Percentiles rank a stretch among this genome's conserved stretches.
These are phyloP conservation scores for Paracamarosporium sp. DNA, from an alignment of 2,329 filamentous ascomycete genomes.

Conservation along the genomic window DNA sequence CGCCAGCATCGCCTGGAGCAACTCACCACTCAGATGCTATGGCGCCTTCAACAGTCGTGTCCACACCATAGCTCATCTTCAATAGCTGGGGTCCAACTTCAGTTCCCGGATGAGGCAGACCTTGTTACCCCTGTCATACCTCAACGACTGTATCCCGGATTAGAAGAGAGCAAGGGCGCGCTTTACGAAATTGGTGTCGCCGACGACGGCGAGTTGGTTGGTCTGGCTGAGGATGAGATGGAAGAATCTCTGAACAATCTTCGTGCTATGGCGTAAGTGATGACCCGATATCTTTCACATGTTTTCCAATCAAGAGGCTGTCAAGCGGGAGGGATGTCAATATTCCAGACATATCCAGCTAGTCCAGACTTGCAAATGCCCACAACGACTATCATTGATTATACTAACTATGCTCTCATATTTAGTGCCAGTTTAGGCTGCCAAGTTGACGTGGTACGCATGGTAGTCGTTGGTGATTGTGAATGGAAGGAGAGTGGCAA, in stretches of 20 bases:
- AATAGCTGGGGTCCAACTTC: slow-evolving; percentile 75
- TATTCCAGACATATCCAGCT: not conserved
- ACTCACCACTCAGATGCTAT: slow-evolving; percentile 91
- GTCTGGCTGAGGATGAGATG: slow-evolving; percentile 88
- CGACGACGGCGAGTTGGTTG: slow-evolving; percentile 90
- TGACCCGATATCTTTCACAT: too few species aligned
- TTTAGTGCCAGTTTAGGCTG: slow-evolving; percentile 78
- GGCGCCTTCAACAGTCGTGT: slow-evolving; percentile 93
- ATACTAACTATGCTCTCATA: not conserved
- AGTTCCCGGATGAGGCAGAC: slow-evolving; percentile 72
- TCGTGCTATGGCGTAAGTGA: slow-evolving; percentile 76
- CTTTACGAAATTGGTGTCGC: slow-evolving; percentile 96
- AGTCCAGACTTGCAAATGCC: not conserved
- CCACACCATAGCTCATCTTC: slow-evolving; percentile 85
- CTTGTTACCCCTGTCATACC: slow-evolving; percentile 63
- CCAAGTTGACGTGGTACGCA: slow-evolving; percentile 78
- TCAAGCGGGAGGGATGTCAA: not conserved
- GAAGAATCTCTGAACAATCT: slow-evolving; percentile 87
- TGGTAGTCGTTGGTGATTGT: slow-evolving; percentile 84
- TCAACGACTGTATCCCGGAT: slow-evolving; percentile 68
- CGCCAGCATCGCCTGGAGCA: slow-evolving; percentile 87
- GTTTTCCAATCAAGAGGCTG: not conserved
- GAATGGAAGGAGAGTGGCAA: slow-evolving; percentile 68
- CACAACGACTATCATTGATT: not conserved
- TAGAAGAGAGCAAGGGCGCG: slow-evolving; percentile 92